Conservation (phyloP, 129 eudicot genomes). For the Helianthus tuberosus region DNA sequence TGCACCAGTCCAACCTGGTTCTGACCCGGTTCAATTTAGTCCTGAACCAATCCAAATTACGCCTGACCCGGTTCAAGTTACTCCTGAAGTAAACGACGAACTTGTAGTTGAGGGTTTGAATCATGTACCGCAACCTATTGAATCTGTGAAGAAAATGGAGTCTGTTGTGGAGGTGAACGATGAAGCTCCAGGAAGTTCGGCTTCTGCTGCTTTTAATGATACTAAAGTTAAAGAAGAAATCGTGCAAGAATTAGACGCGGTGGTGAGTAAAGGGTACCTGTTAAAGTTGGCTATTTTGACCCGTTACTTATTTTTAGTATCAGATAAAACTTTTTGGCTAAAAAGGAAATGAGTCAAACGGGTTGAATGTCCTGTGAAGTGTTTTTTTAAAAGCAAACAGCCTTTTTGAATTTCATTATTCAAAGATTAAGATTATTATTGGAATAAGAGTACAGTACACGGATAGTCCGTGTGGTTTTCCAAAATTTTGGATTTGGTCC, state of each 20-base stretch:
- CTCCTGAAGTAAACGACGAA: slow-evolving; percentile 34
- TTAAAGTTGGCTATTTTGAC: neutral
- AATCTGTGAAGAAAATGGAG: slow-evolving; percentile 57
- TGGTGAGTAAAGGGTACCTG: slow-evolving; percentile 38
- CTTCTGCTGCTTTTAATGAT: slow-evolving; percentile 33
- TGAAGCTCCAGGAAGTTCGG: slow-evolving; percentile 44
- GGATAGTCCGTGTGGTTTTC: too few relatives aligned
- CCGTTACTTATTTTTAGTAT: neutral
- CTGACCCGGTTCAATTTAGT: slow-evolving; percentile 26
- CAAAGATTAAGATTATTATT: neutral
- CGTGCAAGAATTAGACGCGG: slow-evolving; percentile 42
- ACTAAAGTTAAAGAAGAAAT: slow-evolving; percentile 36
- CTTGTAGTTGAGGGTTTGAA: slow-evolving; percentile 27
- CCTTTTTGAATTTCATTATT: neutral
- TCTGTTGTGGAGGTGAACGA: slow-evolving; percentile 55
- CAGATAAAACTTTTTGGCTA: neutral
- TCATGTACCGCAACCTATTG: slow-evolving; percentile 8
- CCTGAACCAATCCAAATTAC: slow-evolving; percentile 6
- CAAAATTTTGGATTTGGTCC: too few relatives aligned
- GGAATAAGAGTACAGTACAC: neutral
- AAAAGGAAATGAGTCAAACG: neutral
- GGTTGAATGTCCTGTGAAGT: neutral
- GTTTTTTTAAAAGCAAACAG: neutral
- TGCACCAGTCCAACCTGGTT: slow-evolving; percentile 31
- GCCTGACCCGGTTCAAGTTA: slow-evolving; percentile 24